phyloP scores from a whole-genome alignment of 2,329 filamentous ascomycete species.

The Magnaporthales sp. region DNA sequence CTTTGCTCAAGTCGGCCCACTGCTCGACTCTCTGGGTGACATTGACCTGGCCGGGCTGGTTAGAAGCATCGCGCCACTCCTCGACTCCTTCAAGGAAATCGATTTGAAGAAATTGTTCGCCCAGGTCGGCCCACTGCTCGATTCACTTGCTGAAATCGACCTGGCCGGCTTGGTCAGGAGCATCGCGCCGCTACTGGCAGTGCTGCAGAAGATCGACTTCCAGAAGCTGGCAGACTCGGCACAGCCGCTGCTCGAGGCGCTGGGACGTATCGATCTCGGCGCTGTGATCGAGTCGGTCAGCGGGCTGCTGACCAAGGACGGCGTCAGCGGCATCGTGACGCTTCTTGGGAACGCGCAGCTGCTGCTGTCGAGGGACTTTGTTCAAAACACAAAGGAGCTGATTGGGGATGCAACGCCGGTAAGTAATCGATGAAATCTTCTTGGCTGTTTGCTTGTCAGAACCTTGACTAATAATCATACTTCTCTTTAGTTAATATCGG shows the following conservation, averaged over 20 bases:
- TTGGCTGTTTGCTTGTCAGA: background rate
- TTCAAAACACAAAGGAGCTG: slow-evolving; percentile 31
- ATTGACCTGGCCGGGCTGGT: slow-evolving; percentile 27
- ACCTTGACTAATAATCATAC: background rate
- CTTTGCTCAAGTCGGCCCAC: slow-evolving; percentile 11
- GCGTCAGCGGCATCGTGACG: slow-evolving; percentile 24
- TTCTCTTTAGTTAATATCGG: background rate
- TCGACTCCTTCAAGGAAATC: slow-evolving; percentile 7
- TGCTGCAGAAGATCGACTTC: slow-evolving; percentile 8
- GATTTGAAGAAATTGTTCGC: slow-evolving; percentile 15
- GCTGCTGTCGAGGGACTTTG: slow-evolving; percentile 28
- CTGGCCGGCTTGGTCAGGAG: slow-evolving; percentile 7
- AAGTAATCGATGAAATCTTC: slow-evolving; percentile 11
- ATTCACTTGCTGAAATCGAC: slow-evolving; percentile 8
- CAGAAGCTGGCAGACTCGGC: slow-evolving; percentile 8
- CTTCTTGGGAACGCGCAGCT: slow-evolving; percentile 29
- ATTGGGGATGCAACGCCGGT: slow-evolving; percentile 33
- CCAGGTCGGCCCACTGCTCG: slow-evolving; percentile 7
- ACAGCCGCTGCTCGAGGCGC: slow-evolving; percentile 27
- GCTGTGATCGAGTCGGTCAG: slow-evolving; percentile 17
- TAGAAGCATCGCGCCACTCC: slow-evolving; percentile 5
- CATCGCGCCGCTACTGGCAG: slow-evolving; percentile 8
- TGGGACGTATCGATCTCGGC: slow-evolving; percentile 21
- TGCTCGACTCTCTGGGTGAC: slow-evolving; percentile 9
- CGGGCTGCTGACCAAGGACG: slow-evolving; percentile 9